Conservation (phyloP, 345 rosid species). For the Eucalyptus erythrocorys region DNA sequence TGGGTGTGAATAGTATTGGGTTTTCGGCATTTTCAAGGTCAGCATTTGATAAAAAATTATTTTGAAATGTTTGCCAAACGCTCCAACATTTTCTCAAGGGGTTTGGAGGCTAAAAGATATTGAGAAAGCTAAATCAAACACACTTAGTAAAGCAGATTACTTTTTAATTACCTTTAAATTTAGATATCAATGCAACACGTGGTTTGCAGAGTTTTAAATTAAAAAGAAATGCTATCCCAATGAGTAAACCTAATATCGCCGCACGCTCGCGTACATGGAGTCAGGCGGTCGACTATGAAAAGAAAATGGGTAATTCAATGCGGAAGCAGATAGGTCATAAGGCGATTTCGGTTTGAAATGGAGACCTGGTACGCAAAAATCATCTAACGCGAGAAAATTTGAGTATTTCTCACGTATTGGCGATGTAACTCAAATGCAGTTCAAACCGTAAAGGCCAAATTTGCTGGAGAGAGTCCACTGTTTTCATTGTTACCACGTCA, state of each 20-base stretch:
- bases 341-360: neutral
- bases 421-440: neutral
- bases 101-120: too few species aligned
- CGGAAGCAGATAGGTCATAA: neutral
- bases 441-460: neutral
- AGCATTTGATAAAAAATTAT: too few species aligned
- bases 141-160: neutral
- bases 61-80: rapidly evolving
- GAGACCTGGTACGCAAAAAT: neutral
- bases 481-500: neutral
- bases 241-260: neutral
- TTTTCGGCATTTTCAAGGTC: rapidly evolving
- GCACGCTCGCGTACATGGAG: neutral
- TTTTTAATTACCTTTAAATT: neutral
- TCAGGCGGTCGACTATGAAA: neutral
- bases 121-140: rapidly evolving
- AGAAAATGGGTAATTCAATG: neutral
- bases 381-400: neutral
- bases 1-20: rapidly evolving
- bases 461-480: neutral
- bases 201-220: neutral
- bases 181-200: neutral
- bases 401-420: neutral
- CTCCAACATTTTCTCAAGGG: rapidly evolving
- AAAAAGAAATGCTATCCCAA: neutral